Conservation (phyloP, 495 filamentous ascomycete species). For the Penicillium arizonense region DNA sequence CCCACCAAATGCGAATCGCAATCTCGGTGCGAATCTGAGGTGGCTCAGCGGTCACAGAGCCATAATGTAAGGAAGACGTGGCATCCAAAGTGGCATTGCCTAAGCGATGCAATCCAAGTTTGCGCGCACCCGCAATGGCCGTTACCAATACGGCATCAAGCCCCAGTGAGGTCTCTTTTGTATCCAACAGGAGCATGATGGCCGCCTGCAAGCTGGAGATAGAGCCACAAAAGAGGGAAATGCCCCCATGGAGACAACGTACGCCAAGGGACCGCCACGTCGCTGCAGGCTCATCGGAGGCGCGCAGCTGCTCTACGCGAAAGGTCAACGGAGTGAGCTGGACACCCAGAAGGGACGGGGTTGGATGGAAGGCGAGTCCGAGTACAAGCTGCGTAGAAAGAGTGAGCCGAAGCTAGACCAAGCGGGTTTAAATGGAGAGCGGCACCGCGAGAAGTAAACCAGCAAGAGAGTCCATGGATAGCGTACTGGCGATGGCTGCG, state of each 20-base stretch:
- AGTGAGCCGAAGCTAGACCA: background rate
- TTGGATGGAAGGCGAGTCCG: constrained; percentile 11
- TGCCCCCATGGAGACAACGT: constrained; percentile 23
- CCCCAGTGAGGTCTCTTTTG: constrained; percentile 14
- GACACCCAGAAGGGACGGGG: background rate
- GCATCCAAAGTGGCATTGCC: constrained; percentile 16
- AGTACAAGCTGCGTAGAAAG: constrained; percentile 8
- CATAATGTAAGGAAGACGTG: background rate
- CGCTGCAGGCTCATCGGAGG: background rate
- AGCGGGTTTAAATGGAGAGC: background rate
- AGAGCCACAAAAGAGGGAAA: constrained; percentile 30
- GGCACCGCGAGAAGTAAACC: constrained; percentile 9
- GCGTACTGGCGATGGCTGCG: background rate
- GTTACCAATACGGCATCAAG: constrained; percentile 29
- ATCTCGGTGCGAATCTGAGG: constrained; percentile 13
- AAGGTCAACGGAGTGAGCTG: background rate
- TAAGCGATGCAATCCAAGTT: constrained; percentile 25
- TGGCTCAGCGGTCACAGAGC: background rate
- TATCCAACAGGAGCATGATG: constrained; percentile 30
- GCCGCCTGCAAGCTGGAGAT: constrained; percentile 28
- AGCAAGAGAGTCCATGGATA: constrained; percentile 6
- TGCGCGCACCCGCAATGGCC: constrained; percentile 30
- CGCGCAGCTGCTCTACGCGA: constrained; percentile 6
- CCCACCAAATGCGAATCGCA: constrained; percentile 17
- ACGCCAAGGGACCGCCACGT: constrained; percentile 25